A percentile compares a stretch with the other conserved stretches of the same genome.
phyloP scores from a whole-genome alignment of 2,329 filamentous ascomycete genomes.

The Diaporthe velutina region DNA sequence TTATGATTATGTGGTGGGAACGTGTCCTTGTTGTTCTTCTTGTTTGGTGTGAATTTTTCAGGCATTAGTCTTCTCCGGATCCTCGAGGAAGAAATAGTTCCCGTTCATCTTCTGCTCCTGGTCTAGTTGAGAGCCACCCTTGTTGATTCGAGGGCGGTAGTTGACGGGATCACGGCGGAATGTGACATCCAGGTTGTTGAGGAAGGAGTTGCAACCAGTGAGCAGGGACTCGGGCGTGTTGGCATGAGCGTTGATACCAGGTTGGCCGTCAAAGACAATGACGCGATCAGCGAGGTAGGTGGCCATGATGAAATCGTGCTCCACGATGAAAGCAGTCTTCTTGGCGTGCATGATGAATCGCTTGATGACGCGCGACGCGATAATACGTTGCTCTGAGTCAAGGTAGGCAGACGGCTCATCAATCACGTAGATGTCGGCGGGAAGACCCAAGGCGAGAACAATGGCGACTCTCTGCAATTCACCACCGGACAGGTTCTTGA shows the following conservation, averaged over 20 bases:
- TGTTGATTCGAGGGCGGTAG: conserved; percentile 98
- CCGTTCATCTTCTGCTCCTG: conserved; percentile 95
- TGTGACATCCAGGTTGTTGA: conserved; percentile 97
- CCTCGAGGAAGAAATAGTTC: conserved; percentile 99
- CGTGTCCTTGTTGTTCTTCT: conserved; percentile 44
- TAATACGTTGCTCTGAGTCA: conserved; percentile 98
- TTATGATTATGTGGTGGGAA: conserved; percentile 51
- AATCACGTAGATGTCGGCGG: conserved; percentile 98
- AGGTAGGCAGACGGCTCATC: conserved; percentile 98
- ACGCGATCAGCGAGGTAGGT: conserved; percentile 81
- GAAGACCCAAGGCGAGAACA: conserved; percentile 93
- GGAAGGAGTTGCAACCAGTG: conserved; percentile 95
- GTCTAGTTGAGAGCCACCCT: conserved; percentile 93
- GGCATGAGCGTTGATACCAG: conserved; percentile 88
- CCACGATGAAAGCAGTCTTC: conserved; percentile 99
- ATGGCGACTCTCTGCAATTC: conserved; percentile 99
- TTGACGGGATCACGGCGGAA: conserved; percentile 98
- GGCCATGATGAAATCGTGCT: conserved; percentile 99
- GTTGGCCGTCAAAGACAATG: conserved; percentile 97
- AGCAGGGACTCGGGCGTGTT: conserved; percentile 92
- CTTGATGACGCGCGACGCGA: conserved; percentile 97
- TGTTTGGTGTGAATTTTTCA: conserved; percentile 71
- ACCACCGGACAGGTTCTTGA: conserved; percentile 98
- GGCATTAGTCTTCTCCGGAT: conserved; percentile 68
- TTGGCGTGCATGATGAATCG: conserved; percentile 99